These are phyloP conservation scores for Synchytrium microbalum DNA, from an alignment of 371 early-diverging fungal genomes.

Conservation along the genomic window DNA sequence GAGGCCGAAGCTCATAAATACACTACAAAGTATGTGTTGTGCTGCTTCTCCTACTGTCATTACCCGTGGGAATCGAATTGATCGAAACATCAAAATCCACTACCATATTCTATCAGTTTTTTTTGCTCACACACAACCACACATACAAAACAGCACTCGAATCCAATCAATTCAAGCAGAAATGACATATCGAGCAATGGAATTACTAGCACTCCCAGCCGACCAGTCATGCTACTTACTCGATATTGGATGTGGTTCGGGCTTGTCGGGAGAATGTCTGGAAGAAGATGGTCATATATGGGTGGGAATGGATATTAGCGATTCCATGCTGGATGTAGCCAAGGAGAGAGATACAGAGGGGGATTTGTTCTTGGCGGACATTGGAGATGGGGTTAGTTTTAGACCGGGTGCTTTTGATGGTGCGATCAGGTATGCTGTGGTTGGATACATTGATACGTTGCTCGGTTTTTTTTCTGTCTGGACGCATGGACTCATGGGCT, in stretches of 20 bases:
- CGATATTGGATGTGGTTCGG: slow-evolving; percentile 98
- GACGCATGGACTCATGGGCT: slow-evolving; percentile 7
- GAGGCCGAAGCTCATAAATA: slow-evolving; percentile 91
- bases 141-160: slow-evolving; percentile 55
- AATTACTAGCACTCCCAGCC: slow-evolving; percentile 75
- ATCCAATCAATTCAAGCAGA: slow-evolving; percentile 88
- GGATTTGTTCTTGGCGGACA: slow-evolving; percentile 90
- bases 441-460: neutral
- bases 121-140: neutral
- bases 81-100: neutral
- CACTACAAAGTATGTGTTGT: slow-evolving; percentile 69
- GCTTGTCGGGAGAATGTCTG: slow-evolving; percentile 90
- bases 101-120: slow-evolving; percentile 1
- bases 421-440: slow-evolving; percentile 74
- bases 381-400: slow-evolving; percentile 92
- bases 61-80: neutral
- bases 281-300: slow-evolving; percentile 90
- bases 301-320: slow-evolving; percentile 96
- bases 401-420: slow-evolving; percentile 98
- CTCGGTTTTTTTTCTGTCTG: neutral
- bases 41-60: neutral
- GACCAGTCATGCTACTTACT: slow-evolving; percentile 69
- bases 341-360: slow-evolving; percentile 16
- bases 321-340: slow-evolving; percentile 68
- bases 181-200: slow-evolving; percentile 87